These are phyloP conservation scores for Colletotrichum sp. DNA, from an alignment of 2,329 filamentous ascomycete genomes.

Conservation along the genomic window DNA sequence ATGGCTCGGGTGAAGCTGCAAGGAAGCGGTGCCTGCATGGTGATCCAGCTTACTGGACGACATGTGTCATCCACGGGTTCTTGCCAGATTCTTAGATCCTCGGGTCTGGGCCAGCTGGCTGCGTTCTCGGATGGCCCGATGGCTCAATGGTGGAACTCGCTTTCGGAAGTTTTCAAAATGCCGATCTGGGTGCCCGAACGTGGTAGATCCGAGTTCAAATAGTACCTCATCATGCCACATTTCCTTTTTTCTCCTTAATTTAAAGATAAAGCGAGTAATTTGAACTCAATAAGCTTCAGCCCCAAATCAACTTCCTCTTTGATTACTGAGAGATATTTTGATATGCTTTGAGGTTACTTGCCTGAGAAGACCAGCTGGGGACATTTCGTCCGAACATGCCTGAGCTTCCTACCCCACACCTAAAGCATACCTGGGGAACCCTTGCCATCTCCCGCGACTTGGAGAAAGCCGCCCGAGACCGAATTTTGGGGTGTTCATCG, in stretches of 20 bases:
- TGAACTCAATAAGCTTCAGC: neutral
- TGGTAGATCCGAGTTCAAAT: neutral
- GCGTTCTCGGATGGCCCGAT: neutral
- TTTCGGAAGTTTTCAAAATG: neutral
- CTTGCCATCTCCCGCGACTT: neutral
- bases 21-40: neutral
- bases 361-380: neutral
- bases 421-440: neutral
- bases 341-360: neutral
- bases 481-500: neutral
- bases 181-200: neutral
- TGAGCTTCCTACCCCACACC: neutral
- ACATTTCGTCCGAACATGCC: neutral
- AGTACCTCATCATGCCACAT: neutral
- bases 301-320: neutral
- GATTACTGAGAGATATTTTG: neutral
- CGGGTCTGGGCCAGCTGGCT: rapidly evolving
- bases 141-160: neutral
- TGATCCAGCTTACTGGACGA: neutral
- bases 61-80: neutral
- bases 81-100: neutral
- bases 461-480: neutral
- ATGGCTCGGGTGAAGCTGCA: neutral
- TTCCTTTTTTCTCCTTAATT: neutral
- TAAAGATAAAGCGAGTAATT: neutral